A percentile compares a stretch with the other conserved stretches of the same genome.
phyloP scores from a whole-genome alignment of 1,139 yeast genomes.

The Candida mesenterica region DNA sequence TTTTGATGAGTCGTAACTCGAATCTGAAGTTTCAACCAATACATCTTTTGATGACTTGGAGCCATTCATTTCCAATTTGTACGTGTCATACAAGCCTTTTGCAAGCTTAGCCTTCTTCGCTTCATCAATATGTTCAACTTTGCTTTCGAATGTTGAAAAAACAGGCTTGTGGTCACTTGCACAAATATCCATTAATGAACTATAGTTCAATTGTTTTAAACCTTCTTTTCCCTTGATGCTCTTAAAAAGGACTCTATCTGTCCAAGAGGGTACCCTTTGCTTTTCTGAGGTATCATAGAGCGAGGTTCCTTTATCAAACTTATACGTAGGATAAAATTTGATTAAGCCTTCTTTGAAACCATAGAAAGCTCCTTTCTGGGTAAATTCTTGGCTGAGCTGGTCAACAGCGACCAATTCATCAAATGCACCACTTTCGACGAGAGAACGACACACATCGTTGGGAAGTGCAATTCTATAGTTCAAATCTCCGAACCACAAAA shows the following conservation, averaged over 20 bases:
- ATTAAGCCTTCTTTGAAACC: constrained; percentile 75
- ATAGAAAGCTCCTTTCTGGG: constrained; percentile 72
- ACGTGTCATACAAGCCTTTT: constrained; percentile 31
- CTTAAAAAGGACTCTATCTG: constrained; percentile 75
- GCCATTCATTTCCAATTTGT: constrained; percentile 29
- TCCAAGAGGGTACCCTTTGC: constrained; percentile 94
- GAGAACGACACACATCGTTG: constrained; percentile 69
- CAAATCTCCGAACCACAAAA: constrained; percentile 95
- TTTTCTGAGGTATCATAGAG: constrained; percentile 88
- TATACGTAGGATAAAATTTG: constrained; percentile 85
- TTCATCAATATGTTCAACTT: constrained; percentile 60
- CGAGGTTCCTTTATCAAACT: constrained; percentile 85
- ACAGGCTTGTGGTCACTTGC: constrained; percentile 94
- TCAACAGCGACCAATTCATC: constrained; percentile 67
- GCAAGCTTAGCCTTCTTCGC: constrained; percentile 29
- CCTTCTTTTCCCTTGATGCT: constrained; percentile 36
- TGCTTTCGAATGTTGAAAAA: constrained; percentile 67
- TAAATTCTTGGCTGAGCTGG: constrained; percentile 80
- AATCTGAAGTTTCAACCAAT: constrained; percentile 19
- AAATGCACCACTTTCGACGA: constrained; percentile 45
- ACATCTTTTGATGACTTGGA: constrained; percentile 12
- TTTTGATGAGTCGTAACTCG: constrained; percentile 15
- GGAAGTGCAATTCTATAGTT: constrained; percentile 79
- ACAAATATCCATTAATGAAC: constrained; percentile 52
- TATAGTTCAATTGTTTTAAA: constrained; percentile 57